Percentiles rank a stretch among this genome's conserved stretches.
Evolutionary conservation across 1,284 basidiomycete species (phyloP).

Genomic region (Moniliophthora roreri): DNA sequence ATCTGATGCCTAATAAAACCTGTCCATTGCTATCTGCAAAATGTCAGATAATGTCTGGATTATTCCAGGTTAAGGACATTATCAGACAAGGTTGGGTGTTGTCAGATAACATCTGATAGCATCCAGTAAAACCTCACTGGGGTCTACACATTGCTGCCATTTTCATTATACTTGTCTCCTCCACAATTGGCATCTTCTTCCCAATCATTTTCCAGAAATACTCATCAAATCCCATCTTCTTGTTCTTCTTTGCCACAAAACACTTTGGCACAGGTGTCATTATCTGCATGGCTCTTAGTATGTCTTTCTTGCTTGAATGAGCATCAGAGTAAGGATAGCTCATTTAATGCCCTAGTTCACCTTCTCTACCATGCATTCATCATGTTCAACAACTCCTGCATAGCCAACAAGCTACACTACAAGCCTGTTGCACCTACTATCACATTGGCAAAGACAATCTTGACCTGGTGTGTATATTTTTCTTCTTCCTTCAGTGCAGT

Average conservation of each 20-base stretch:
- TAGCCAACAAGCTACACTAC: neutral
- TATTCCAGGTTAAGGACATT: too few species aligned
- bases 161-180: slow-evolving; percentile 6
- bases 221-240: neutral
- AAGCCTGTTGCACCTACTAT: slow-evolving; percentile 1
- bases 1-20: too few species aligned
- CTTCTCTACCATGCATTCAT: slow-evolving; percentile 2
- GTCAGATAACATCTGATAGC: too few species aligned
- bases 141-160: slow-evolving; percentile 1
- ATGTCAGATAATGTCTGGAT: too few species aligned
- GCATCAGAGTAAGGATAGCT: too few species aligned
- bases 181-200: slow-evolving; percentile 1
- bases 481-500: neutral
- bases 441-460: neutral
- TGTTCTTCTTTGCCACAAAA: neutral
- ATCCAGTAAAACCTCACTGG: neutral
- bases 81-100: too few species aligned
- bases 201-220: slow-evolving; percentile 1
- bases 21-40: too few species aligned
- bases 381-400: slow-evolving; percentile 2
- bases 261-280: slow-evolving; percentile 12
- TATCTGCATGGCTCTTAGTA: neutral
- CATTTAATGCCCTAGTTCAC: neutral
- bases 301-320: neutral
- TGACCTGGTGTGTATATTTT: neutral